Percentiles rank a stretch among this genome's conserved stretches.
phyloP scores from a whole-genome alignment of 345 rosid species.

The Balakata baccata region DNA sequence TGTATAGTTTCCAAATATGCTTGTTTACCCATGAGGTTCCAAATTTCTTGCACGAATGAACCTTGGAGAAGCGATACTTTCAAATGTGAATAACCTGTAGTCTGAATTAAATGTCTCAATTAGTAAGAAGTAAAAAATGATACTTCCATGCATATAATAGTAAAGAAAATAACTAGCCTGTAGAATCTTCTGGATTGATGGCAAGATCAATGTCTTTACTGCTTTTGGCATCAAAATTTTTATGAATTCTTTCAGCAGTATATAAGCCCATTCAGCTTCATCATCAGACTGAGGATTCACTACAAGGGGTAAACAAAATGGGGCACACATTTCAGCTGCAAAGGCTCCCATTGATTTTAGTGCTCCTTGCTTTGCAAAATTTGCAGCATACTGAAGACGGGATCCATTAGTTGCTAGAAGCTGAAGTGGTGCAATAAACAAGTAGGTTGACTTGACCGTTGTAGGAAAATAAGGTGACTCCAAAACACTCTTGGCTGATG shows the following conservation, averaged over 20 bases:
- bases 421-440: slow-evolving; percentile 82
- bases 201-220: slow-evolving; percentile 64
- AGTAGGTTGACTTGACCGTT: slow-evolving; percentile 72
- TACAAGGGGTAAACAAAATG: slow-evolving; percentile 68
- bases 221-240: slow-evolving; percentile 66
- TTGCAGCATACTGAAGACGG: slow-evolving; percentile 72
- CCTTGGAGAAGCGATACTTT: slow-evolving; percentile 93
- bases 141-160: slow-evolving; percentile 17
- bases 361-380: slow-evolving; percentile 80
- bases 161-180: slow-evolving; percentile 55
- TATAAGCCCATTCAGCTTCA: slow-evolving; percentile 81
- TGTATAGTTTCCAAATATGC: slow-evolving; percentile 71
- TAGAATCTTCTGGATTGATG: slow-evolving; percentile 78
- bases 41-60: slow-evolving; percentile 77
- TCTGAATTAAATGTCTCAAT: slow-evolving; percentile 48
- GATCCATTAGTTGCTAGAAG: slow-evolving; percentile 62
- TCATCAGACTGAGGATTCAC: slow-evolving; percentile 50
- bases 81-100: slow-evolving; percentile 83
- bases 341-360: slow-evolving; percentile 76
- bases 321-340: slow-evolving; percentile 82
- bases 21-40: slow-evolving; percentile 76
- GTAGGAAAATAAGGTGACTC: slow-evolving; percentile 85
- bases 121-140: slow-evolving; percentile 21
- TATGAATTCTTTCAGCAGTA: slow-evolving; percentile 68
- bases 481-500: slow-evolving; percentile 66